Conservation (phyloP, 768 basidiomycete genomes). For the Coprinopsis cinerea region DNA sequence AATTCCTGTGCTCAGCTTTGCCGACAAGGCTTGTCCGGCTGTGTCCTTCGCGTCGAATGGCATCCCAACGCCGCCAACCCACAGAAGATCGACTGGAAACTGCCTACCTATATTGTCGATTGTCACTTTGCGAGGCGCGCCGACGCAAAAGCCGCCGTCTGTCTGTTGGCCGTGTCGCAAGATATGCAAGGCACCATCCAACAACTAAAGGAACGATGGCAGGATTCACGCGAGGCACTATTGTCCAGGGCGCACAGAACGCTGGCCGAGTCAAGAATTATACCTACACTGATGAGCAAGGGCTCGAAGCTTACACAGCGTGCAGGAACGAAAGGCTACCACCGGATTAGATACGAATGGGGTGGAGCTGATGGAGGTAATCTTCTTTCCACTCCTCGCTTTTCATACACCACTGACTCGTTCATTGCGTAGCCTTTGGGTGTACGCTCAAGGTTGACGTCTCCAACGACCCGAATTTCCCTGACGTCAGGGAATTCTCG, state of each 20-base stretch:
- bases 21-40: constrained; percentile 33
- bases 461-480: constrained; percentile 23
- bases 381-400: constrained; percentile 27
- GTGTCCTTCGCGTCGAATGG: constrained; percentile 52
- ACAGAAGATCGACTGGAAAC: too few relatives aligned
- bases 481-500: constrained; percentile 37
- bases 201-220: constrained; percentile 41
- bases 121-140: constrained; percentile 50
- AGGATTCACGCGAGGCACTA: constrained; percentile 20
- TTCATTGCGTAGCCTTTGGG: constrained; percentile 28
- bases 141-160: constrained; percentile 68
- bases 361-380: neutral
- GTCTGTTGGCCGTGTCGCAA: constrained; percentile 57
- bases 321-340: neutral
- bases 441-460: constrained; percentile 42
- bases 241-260: neutral
- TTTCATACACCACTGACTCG: too few relatives aligned
- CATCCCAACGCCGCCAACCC: constrained; percentile 39
- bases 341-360: neutral
- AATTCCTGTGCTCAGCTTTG: constrained; percentile 20
- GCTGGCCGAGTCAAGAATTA: neutral
- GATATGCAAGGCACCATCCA: constrained; percentile 52
- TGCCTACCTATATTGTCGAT: constrained; percentile 63
- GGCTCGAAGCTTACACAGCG: neutral
- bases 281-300: neutral